Percentiles rank a stretch among this genome's conserved stretches.
phyloP scores from a whole-genome alignment of 1,139 yeast species.

The Geotrichum citri-aurantii region DNA sequence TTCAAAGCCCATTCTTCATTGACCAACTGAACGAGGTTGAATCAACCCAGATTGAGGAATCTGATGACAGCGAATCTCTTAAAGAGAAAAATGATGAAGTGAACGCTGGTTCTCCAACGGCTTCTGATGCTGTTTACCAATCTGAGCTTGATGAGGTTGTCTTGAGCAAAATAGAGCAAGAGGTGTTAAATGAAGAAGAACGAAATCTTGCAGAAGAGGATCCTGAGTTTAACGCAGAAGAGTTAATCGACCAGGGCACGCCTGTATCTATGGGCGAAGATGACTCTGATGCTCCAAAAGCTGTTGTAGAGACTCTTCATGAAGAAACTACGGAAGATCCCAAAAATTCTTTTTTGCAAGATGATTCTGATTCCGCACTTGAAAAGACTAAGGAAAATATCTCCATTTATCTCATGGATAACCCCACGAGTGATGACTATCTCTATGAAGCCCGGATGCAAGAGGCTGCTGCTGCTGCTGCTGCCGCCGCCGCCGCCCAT shows the following conservation, averaged over 20 bases:
- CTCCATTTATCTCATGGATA: background rate
- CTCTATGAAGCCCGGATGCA: background rate
- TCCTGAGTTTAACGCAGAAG: background rate
- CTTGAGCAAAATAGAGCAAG: slow-evolving; percentile 25
- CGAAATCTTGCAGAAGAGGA: slow-evolving; percentile 21
- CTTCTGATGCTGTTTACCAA: background rate
- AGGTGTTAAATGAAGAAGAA: slow-evolving; percentile 26
- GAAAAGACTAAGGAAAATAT: slow-evolving; percentile 7
- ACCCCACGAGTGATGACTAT: background rate
- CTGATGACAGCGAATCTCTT: background rate
- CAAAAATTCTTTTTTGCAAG: background rate
- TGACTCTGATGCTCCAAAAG: background rate
- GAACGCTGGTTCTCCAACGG: background rate
- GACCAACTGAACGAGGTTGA: background rate
- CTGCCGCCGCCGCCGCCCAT: background rate
- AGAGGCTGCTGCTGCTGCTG: background rate
- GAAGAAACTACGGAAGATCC: slow-evolving; percentile 1
- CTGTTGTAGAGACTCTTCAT: background rate
- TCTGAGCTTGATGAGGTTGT: background rate
- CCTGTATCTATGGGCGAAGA: background rate
- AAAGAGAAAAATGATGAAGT: background rate
- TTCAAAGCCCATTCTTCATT: background rate
- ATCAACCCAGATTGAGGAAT: background rate
- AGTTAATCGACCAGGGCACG: background rate
- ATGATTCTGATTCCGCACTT: slow-evolving; percentile 19